Percentiles rank a stretch among this genome's conserved stretches.
Conservation (phyloP, 2,329 filamentous ascomycete genomes). For the Tricladium varicosporioides region DNA sequence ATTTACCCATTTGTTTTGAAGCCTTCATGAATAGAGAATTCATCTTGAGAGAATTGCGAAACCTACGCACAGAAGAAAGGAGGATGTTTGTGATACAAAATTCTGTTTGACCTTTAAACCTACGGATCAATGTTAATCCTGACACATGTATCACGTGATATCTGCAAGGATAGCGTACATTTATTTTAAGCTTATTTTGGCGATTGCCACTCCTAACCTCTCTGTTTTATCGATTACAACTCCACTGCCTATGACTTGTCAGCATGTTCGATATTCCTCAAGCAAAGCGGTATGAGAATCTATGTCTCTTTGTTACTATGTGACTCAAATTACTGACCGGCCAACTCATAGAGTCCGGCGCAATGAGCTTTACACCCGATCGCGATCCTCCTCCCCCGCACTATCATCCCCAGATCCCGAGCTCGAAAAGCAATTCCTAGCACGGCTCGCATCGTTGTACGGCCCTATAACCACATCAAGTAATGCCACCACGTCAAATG, state of each 20-base stretch:
- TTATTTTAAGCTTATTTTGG: background rate
- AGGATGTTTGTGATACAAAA: no score
- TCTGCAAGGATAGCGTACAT: background rate
- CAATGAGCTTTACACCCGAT: constrained; percentile 47
- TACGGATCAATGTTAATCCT: no score
- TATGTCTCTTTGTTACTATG: no score
- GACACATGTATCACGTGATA: no score
- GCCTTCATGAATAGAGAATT: background rate
- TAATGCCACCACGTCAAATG: background rate
- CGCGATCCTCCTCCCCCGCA: constrained; percentile 13
- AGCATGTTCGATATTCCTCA: constrained; percentile 52
- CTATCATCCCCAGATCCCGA: constrained; percentile 20
- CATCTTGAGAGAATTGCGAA: no score
- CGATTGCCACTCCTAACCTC: background rate
- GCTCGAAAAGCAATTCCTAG: constrained; percentile 16
- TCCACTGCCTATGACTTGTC: background rate
- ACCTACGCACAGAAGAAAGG: no score
- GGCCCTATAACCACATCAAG: constrained; percentile 14
- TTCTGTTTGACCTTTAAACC: no score
- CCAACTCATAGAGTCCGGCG: constrained; percentile 50
- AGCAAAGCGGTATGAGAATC: constrained; percentile 46
- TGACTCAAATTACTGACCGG: no score
- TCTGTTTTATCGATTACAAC: background rate
- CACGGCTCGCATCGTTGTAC: constrained; percentile 26
- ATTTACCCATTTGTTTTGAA: background rate